Evolutionary conservation across 768 basidiomycete species (phyloP).

Genomic region (Lactifluus piperatus): DNA sequence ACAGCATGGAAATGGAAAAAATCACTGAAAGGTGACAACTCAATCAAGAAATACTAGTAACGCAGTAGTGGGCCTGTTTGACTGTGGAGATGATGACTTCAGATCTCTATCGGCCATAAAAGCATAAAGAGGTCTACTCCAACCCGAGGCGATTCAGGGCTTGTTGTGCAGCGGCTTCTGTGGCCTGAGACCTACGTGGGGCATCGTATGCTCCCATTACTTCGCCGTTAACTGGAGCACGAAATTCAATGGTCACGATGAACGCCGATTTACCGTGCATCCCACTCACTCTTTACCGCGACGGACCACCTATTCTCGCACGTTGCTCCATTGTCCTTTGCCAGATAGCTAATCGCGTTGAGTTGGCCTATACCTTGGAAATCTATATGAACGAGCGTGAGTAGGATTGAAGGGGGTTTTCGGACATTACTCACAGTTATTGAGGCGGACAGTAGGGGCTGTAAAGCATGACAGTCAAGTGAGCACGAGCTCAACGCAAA

Average conservation of each 20-base stretch:
- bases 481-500: background rate
- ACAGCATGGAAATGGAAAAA: no score
- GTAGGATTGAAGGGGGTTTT: background rate
- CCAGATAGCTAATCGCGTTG: slow-evolving; percentile 1
- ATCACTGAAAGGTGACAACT: no score
- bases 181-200: slow-evolving; percentile 32
- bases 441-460: slow-evolving; percentile 17
- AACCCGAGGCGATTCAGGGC: slow-evolving; percentile 22
- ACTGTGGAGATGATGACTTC: background rate
- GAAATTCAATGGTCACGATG: background rate
- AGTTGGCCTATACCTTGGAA: slow-evolving; percentile 1
- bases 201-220: slow-evolving; percentile 41
- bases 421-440: slow-evolving; percentile 10
- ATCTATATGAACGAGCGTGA: slow-evolving; percentile 3
- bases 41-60: no score
- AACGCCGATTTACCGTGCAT: background rate
- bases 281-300: slow-evolving; percentile 20
- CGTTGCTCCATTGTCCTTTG: slow-evolving; percentile 9
- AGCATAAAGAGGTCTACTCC: background rate
- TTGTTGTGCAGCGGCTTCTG: slow-evolving; percentile 28
- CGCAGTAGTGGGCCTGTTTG: background rate
- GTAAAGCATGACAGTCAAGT: background rate
- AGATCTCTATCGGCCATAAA: background rate
- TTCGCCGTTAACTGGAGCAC: slow-evolving; percentile 7
- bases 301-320: slow-evolving; percentile 13